Conservation (phyloP, 306 rosid species). For the Pterocarpus macrocarpus region DNA sequence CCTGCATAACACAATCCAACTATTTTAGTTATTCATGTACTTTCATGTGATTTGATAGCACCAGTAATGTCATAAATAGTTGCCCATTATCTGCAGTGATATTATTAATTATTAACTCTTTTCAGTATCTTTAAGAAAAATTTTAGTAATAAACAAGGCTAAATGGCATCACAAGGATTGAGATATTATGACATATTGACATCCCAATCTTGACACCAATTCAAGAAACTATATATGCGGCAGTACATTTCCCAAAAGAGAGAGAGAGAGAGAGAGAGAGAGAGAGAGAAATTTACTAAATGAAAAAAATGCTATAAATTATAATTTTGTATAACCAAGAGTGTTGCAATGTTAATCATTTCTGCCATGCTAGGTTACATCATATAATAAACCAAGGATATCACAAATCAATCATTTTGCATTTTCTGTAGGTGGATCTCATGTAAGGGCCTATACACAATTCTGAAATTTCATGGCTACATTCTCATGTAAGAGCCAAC, state of each 20-base stretch:
- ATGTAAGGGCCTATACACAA: slow-evolving; percentile 25
- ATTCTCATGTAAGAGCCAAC: slow-evolving; percentile 31
- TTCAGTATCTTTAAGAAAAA: background rate
- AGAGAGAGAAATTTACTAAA: background rate
- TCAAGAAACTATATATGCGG: background rate
- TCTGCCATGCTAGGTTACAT: slow-evolving; percentile 2
- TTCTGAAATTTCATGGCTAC: slow-evolving; percentile 1
- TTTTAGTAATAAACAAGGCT: background rate
- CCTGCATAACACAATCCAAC: background rate
- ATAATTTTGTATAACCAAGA: slow-evolving; percentile 35
- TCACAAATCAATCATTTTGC: slow-evolving; percentile 16
- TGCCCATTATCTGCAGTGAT: slow-evolving; percentile 23
- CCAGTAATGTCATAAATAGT: slow-evolving; percentile 2
- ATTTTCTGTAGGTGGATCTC: slow-evolving; percentile 11
- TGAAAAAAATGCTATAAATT: background rate
- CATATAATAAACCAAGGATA: slow-evolving; percentile 8
- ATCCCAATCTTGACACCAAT: slow-evolving; percentile 17
- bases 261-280: background rate
- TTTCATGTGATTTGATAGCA: background rate
- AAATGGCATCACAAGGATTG: slow-evolving; percentile 16
- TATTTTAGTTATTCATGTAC: background rate
- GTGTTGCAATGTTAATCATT: slow-evolving; percentile 7
- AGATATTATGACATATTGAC: background rate
- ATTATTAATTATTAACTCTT: background rate
- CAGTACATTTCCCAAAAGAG: background rate